Evolutionary conservation across 108 stramenopile species (phyloP).

Genomic region (Pseudonitzschia delicatissima): DNA sequence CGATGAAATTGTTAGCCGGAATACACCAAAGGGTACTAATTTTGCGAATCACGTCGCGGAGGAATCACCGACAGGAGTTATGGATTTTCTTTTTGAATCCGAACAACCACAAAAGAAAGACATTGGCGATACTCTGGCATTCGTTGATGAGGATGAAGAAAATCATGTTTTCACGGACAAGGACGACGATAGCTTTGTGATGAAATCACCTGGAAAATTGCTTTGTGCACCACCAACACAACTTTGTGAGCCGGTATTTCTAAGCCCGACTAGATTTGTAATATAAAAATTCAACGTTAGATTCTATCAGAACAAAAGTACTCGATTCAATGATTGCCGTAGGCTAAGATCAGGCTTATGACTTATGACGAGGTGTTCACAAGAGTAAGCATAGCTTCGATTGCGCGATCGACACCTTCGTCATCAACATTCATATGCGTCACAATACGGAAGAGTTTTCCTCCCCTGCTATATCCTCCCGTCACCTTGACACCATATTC

Average conservation of each 20-base stretch:
- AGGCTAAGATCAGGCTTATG: neutral
- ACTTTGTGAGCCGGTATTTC: no score
- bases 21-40: neutral
- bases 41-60: neutral
- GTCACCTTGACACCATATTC: slow-evolving; percentile 61
- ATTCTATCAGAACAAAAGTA: neutral
- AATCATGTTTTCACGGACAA: slow-evolving; percentile 13
- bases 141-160: slow-evolving; percentile 12
- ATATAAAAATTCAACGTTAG: no score
- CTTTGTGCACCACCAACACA: neutral
- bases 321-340: neutral
- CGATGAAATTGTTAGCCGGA: slow-evolving; percentile 8
- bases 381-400: slow-evolving; percentile 39
- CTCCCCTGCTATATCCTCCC: slow-evolving; percentile 71
- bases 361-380: neutral
- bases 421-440: slow-evolving; percentile 75
- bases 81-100: neutral
- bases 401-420: slow-evolving; percentile 48
- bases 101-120: neutral
- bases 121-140: neutral
- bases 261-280: slow-evolving; percentile 3
- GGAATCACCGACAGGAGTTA: slow-evolving; percentile 1
- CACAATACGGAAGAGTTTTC: slow-evolving; percentile 64
- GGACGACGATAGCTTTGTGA: slow-evolving; percentile 12
- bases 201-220: neutral